Percentiles rank a stretch among this genome's conserved stretches.
These are phyloP conservation scores for Cairneyella variabilis DNA, from an alignment of 495 filamentous ascomycete genomes.

Conservation along the genomic window DNA sequence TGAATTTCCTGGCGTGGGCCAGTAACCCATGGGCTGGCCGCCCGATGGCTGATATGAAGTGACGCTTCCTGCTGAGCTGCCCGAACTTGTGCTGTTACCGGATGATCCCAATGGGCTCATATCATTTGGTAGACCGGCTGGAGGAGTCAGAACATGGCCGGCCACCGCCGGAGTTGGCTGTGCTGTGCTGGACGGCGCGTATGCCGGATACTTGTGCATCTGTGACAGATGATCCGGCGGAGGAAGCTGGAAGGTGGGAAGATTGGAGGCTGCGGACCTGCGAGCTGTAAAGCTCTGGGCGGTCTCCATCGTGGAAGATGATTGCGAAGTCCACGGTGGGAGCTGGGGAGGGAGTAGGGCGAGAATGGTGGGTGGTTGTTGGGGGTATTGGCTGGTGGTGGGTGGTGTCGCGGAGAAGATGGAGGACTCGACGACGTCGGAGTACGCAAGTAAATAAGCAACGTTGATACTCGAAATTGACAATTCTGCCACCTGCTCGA, in stretches of 20 bases:
- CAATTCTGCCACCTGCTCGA: no score
- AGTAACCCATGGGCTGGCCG: slow-evolving; percentile 45
- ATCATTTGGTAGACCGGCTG: slow-evolving; percentile 60
- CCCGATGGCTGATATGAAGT: slow-evolving; percentile 42
- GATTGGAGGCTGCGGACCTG: slow-evolving; percentile 54
- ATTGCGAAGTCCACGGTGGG: slow-evolving; percentile 25
- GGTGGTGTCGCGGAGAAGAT: neutral
- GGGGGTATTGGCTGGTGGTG: neutral
- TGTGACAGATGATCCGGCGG: slow-evolving; percentile 40
- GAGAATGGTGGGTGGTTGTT: neutral
- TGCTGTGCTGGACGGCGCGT: slow-evolving; percentile 39
- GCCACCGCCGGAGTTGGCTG: slow-evolving; percentile 36
- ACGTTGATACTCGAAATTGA: no score
- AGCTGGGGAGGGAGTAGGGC: slow-evolving; percentile 22
- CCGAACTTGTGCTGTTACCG: slow-evolving; percentile 50
- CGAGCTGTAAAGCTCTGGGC: slow-evolving; percentile 52
- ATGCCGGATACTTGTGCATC: slow-evolving; percentile 40
- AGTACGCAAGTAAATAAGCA: no score
- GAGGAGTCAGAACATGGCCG: slow-evolving; percentile 60
- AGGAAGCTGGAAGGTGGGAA: slow-evolving; percentile 62
- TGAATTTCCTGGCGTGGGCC: slow-evolving; percentile 50
- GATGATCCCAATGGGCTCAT: slow-evolving; percentile 58
- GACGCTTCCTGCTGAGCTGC: slow-evolving; percentile 43
- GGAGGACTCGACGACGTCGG: no score
- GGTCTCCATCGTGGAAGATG: slow-evolving; percentile 28